Base-by-base conservation (phyloP, 768 basidiomycete genomes). In the Grammothele lineata region DNA sequence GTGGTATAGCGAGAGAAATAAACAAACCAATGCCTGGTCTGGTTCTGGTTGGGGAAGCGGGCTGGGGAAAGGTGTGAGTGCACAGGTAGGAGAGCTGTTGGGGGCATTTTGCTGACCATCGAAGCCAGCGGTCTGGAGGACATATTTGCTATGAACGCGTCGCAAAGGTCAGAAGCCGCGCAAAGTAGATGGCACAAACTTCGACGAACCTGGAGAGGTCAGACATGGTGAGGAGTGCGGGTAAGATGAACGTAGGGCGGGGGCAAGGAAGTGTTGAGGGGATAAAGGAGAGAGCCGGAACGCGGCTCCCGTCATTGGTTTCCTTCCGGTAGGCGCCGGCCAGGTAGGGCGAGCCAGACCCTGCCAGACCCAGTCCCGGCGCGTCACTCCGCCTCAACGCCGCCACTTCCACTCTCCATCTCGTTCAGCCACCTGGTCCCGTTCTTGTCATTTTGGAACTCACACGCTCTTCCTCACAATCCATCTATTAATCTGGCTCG, bases 51-150 rank as follows among this genome's bases (percentile, higher is more conserved):
- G 45, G 87, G 88, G 72, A 92, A 93, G 45, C 88, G 88, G 58
- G 89, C 91, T 92, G 57, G 14, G 64, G 48, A 40, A 38, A 18
- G 30, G 6, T 26, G 34, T 23, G 33, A 21, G 23, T 42, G 55
- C 58, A 44, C n/a, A 37, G 41, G 37, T 11, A 40, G 44, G 39
- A 7, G 40, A 38, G 37, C 25, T 27, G 24, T 21, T 40, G 33
- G 48, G 22, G 39, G 33, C n/a, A 48, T 26, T 9, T 39, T 24
- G 40, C 74, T 56, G 47, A 86, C 85, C 87, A 66, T 98, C 95
- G 66, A 98, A 99, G 50, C 86, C 87, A 55, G 91, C 95, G 48
- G 96, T 99, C 69, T 95, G 87, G 55, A 99, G 83, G 53, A 85
- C 76, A 70, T 81, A 90, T 77, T 85, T 89, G 73, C 88, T 92